Evolutionary conservation across 2,329 filamentous ascomycete genomes (phyloP).

Genomic region (Paracoccidioides lutzii): DNA sequence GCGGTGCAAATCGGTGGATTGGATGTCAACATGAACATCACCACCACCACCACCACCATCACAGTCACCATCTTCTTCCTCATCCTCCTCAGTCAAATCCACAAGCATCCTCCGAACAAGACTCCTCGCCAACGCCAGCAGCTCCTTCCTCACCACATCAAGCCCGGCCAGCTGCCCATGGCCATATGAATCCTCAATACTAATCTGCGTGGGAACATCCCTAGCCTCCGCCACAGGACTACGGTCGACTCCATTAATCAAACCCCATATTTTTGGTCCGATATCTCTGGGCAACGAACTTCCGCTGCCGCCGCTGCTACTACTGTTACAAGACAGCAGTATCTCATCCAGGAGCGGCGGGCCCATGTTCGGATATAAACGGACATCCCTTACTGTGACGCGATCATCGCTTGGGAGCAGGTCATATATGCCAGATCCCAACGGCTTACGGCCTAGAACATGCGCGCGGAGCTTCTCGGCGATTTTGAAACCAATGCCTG

Average conservation of each 20-base stretch:
- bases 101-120: conserved; percentile 65
- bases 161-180: conserved; percentile 46
- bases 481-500: conserved; percentile 74
- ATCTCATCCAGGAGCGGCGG: conserved; percentile 54
- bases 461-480: conserved; percentile 53
- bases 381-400: conserved; percentile 54
- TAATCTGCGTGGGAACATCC: conserved; percentile 72
- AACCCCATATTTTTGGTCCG: conserved; percentile 58
- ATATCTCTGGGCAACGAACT: conserved; percentile 59
- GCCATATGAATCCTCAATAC: conserved; percentile 84
- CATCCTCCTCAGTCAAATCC: conserved; percentile 52
- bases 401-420: conserved; percentile 34
- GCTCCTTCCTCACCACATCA: conserved; percentile 52
- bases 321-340: conserved; percentile 26
- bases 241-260: conserved; percentile 70
- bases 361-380: conserved; percentile 50
- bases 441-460: conserved; percentile 36
- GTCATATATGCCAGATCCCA: conserved; percentile 21
- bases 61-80: conserved; percentile 17
- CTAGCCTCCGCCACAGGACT: conserved; percentile 58
- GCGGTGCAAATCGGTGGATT: no score
- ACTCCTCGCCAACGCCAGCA: conserved; percentile 55
- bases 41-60: no score
- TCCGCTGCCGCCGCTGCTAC: conserved; percentile 30
- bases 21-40: no score